Evolutionary conservation across 1,284 basidiomycete species (phyloP), one percentile per base, ranked within the genome.

Genomic region (Papiliotrema laurentii): DNA sequence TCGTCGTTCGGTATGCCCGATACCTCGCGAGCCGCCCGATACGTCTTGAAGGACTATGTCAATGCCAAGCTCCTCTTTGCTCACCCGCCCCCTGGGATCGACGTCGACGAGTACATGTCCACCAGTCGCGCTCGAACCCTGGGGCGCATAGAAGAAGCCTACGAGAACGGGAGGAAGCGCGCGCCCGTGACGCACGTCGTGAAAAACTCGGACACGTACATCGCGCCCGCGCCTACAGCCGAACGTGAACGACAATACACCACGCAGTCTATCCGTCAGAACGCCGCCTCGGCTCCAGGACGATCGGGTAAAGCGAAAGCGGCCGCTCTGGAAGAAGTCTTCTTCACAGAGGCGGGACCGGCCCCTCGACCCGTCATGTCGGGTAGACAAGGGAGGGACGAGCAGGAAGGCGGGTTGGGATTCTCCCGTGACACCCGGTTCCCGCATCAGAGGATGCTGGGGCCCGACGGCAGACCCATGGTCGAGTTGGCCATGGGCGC

Each of bases 1-100:
- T 84, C 93, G 10, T 92, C 94, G 1, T 90, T 94, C 75, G 96
- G 96, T 44, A 96, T 94, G 71, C 93, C 96, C 2, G 96, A 99
- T 68, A 93, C 97, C 70, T 90, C 93, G 21, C 84, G 92, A 46
- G 85, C 94, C 0, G 89, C 94, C 13, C 83, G 96, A 51, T 88
- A 88, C 66, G 81, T 99, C 47, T 80, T 99, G 49, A 99, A 99
- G 74, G 96, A 99, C 75, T 98, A 97, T 64, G 91, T 98, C 55
- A 93, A 89, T 61, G 96, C 89, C 31, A 91, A 89, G 61, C 80
- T 99, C 0, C 78, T 98, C 7, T 97, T 83, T 71, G 89, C 88
- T 57, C 88, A 94, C 55, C 84, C 80, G 1, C 93, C 96, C 9
- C 87, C 90, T 0, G 82, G 77, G 5, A 75, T 83, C 4, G 72